Evolutionary conservation across 2,329 filamentous ascomycete species (phyloP), one percentile per base, ranked within the genome.

Genomic region (Dichotomopilus funicola): DNA sequence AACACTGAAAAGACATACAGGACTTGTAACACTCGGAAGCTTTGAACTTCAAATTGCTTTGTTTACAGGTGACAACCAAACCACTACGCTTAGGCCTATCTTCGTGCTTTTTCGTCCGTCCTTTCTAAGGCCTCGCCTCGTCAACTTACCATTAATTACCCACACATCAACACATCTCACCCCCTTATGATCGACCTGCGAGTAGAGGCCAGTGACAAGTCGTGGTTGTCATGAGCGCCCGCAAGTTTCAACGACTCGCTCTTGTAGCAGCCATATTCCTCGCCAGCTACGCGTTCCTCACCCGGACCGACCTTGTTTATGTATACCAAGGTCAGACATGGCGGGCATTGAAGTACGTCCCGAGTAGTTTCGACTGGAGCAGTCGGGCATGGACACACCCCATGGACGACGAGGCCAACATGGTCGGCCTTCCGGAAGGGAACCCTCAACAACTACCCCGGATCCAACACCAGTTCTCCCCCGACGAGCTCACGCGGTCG

Each of bases 391-490:
- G 60, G 45, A 59, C 47, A n/a, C 56, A 66, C 36, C 65, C 66
- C 3, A 52, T 66, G 2, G 48, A 62, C 5, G 53, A 59, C n/a
- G 54, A 58, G 0, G 51, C 19, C 19, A 27, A 44, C 13, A 61
- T 65, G 45, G 57, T 52, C 45, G 57, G 41, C 8, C 67, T 69
- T 12, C 75, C 76, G 1, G 56, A 63, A 12, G 74, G 71, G 36
- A 53, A 58, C 2, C 69, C 71, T 1, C 61, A 55, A 13, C 51
- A 59, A 35, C 60, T 70, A 5, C 68, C 72, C 11, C 62, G 57
- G 76, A 85, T 76, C 70, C 82, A 61, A 71, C 61, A 69, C 55
- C 54, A 63, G 12, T 70, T 70, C 58, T 56, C 64, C 59, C 36
- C 57, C 35, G 55, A 58, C 2, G 49, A 60, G 6, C 71, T 46